Conservation (phyloP, 331 rosid species). For the Acacia concinna region DNA sequence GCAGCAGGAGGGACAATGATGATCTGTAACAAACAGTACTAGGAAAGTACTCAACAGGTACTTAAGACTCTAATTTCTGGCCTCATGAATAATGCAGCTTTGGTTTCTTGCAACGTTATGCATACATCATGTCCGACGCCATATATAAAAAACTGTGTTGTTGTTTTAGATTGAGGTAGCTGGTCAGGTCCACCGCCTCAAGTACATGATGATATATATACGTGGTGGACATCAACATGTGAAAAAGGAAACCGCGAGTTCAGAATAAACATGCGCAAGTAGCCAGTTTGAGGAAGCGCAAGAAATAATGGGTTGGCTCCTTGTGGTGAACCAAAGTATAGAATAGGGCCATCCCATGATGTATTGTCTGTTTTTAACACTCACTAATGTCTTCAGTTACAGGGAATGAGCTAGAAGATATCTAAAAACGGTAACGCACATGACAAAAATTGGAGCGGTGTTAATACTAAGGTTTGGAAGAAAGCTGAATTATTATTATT, state of each 20-base stretch:
- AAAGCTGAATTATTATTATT: constrained; percentile 1
- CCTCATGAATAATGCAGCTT: not conserved
- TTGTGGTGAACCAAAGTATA: constrained; percentile 34
- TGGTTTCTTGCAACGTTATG: not conserved
- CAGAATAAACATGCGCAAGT: constrained; percentile 26
- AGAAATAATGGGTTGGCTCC: constrained; percentile 43
- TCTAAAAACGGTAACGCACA: too few species aligned
- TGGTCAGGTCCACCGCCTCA: constrained; percentile 37
- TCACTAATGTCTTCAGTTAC: constrained; percentile 30
- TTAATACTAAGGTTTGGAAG: constrained; percentile 16
- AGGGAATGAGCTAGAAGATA: constrained; percentile 17
- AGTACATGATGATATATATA: not conserved
- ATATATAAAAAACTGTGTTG: constrained; percentile 4
- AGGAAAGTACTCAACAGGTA: not conserved
- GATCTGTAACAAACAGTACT: not conserved
- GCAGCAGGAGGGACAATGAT: too few species aligned
- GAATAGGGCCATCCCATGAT: constrained; percentile 45
- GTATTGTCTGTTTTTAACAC: constrained; percentile 31
- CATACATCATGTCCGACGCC: not conserved
- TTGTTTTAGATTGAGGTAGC: constrained; percentile 16
- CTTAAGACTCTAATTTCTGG: not conserved
- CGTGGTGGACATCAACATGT: constrained; percentile 56
- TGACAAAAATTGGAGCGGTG: constrained; percentile 38
- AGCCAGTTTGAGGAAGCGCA: constrained; percentile 20
- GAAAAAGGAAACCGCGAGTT: constrained; percentile 40